Base-by-base conservation (phyloP, 2,329 filamentous ascomycete genomes). In the Colletotrichum musicola region DNA sequence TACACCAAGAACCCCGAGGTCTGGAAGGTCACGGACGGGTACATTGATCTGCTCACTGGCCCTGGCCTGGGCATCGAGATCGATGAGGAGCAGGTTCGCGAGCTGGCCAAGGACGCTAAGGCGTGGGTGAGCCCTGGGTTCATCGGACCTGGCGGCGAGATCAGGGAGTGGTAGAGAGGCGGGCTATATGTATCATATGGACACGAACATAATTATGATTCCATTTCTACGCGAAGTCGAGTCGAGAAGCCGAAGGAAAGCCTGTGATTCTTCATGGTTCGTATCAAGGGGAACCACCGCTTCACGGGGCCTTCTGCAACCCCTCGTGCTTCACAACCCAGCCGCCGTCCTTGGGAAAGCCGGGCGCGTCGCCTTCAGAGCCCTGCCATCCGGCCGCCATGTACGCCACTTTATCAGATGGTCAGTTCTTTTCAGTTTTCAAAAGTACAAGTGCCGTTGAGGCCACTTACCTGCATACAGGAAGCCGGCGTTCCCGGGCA, bases 111-210 rank as follows among this genome's bases (percentile, higher is more conserved):
- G 67, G 85, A 86, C 58, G 86, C 89, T 0, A 82, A 85, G 70
- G 85, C 91, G 1, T 94, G 92, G 92, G 80, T 86, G 47, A 85
- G 82, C 59, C 89, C 90, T 22, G 89, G 87, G 4, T 93, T 93
- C 72, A 86, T 87, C 72, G 92, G 91, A 0, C 88, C 89, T 0
- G 91, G 90, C 70, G 90, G 90, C 0, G 85, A 88, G 65, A 83
- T 92, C 58, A 81, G 90, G 56, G 91, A 93, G 76, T 93, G 91
- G 91, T 93, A 82, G 44, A 67, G 13, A 14, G 2, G 13, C 12
- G 14, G 30, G 30, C 30, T 35, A 3, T 10, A 6, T 42, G 40
- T 42, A 42, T 16, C 13, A 42, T 14, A 42, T n/a, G 13, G 16
- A 42, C 13, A 42, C 40, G 13, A 42, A 42, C 40, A 42, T 42